Base-by-base conservation (phyloP, 768 basidiomycete genomes). In the Russula vinacea region DNA sequence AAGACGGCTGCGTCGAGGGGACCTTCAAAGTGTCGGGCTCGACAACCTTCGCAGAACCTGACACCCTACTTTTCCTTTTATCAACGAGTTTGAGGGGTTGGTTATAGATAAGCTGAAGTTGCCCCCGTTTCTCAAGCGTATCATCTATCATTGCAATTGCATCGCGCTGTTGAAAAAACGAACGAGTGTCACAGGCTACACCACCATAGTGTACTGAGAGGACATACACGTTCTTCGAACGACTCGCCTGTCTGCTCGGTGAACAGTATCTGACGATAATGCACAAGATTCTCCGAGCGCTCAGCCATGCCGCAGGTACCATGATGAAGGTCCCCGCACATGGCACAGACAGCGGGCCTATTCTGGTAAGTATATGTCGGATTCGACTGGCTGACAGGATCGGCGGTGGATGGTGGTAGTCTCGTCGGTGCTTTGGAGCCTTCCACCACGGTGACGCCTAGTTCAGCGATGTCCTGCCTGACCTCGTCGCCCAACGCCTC, bases 111-210 rank as follows among this genome's bases (percentile, higher is more conserved):
- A 90, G 74, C 55, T 79, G 71, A 1, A 81, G 72, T 47, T 85
- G 78, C 3, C 87, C 86, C 17, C 87, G 82, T 57, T 74, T 67
- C 62, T 78, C 70, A 16, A 93, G 76, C 3, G 83, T 79, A 62
- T 84, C 78, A 62, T 93, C 91, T 65, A 93, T 91, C 7, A 84
- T 83, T 32, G 75, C 74, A 56, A 93, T 82, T 14, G 91, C 90
- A 50, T 80, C 83, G 68, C 74, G 77, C 89, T 90, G 70, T 17
- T 55, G 35, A 24, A 22, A 64, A 44, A 55, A 61, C 2, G 52
- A 50, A 53, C 44, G 56, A n/a, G 57, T 68, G 57, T 58, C 62
- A 56, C 50, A 52, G 19, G 17, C n/a, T 32, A 69, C 17, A 58
- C 42, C 16, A 24, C 44, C 62, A 56, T 17, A 24, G 22, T 52